Evolutionary conservation across 2,329 filamentous ascomycete genomes (phyloP), one percentile per base, ranked within the genome.

Genomic region (Colletotrichum graminicola): DNA sequence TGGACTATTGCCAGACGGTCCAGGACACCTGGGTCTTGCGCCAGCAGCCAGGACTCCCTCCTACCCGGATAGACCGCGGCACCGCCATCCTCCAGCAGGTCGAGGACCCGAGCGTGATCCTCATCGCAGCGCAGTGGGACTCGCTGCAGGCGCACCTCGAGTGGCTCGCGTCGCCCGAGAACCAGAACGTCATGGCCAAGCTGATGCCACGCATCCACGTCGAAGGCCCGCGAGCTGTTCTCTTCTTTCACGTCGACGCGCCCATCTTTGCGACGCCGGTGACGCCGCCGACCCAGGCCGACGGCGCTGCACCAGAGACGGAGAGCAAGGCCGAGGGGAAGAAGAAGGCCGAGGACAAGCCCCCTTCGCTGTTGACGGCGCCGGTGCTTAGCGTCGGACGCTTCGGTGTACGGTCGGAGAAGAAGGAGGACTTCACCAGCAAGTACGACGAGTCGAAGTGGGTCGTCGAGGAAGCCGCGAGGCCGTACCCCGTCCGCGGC

Each of bases 81-180:
- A 76, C 77, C 3, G 77, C 75, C 47, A 72, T 82, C 43, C 79
- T 81, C 71, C 76, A 78, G 51, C 80, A 82, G 73, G 57, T 79
- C 67, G 79, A 82, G 55, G 78, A 83, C 65, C 79, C 80, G 14
- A 76, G 79, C 2, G 75, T 76, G 36, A 70, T 84, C n/a, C 77
- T 87, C 73, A 79, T 87, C 73, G 83, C 82, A 5, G 82, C 84
- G 23, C 79, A 81, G 14, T 87, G 85, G 85, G 78, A 81, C 66
- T 83, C 81, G 0, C 78, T 80, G 26, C 80, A 79, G 18, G 80
- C 80, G 6, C 84, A 87, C 68, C 73, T 70, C 57, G 73, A 80
- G 61, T 88, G 86, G 85, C 81, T 86, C 60, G 76, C 78, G 55
- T 83, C 81, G 62, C 73, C 77, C 3, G 82, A 82, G 41, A 86